Base-by-base conservation (phyloP, 768 basidiomycete genomes). In the Cytidiella melzeri region DNA sequence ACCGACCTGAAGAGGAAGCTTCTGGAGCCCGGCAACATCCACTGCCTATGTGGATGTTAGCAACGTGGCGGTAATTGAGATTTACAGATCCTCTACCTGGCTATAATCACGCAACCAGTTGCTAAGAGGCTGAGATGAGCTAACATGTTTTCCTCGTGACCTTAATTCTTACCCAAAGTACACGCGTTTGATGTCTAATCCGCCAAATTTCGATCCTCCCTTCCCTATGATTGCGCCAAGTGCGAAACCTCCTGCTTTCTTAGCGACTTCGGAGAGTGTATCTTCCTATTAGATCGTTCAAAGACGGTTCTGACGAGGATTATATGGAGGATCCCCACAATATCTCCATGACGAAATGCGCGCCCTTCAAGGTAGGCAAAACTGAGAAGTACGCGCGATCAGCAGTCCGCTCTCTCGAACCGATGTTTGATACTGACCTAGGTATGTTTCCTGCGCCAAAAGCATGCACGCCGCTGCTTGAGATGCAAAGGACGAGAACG, bases 41-140 rank as follows among this genome's bases (percentile, higher is more conserved):
- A 92, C 81, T 2, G 91, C 89, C 79, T 90, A 3, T 27, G 30
- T 27, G 42, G 26, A 36, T 25, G 43, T 49, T 20, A 2, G 20
- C 18, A 10, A 27, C 5, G 41, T n/a, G n/a, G 39, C 15, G n/a
- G n/a, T 34, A 15, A 34, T 34, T 15, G 15, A 15, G 9, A 7
- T 34, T 34, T 34, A 15, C 7, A 15, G 30, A 34, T 11, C 12
- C 41, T 63, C 36, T 50, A 78, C 81, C 70, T 86, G 85, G 57
- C 84, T 86, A 66, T 92, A 94, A 68, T 94, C 92, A 34, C 92
- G 74, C 28, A 94, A 74, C 91, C 90, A 92, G 62, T 90, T 90
- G 5, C 87, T 87, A 55, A 40, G 9, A 24, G 23, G 47, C 20
- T 26, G 12, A 19, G n/a, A 13, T 18, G 12, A 47, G 48, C 28